Base-by-base conservation (phyloP, 1,139 yeast species). In the Pichia sorboxylosa region DNA sequence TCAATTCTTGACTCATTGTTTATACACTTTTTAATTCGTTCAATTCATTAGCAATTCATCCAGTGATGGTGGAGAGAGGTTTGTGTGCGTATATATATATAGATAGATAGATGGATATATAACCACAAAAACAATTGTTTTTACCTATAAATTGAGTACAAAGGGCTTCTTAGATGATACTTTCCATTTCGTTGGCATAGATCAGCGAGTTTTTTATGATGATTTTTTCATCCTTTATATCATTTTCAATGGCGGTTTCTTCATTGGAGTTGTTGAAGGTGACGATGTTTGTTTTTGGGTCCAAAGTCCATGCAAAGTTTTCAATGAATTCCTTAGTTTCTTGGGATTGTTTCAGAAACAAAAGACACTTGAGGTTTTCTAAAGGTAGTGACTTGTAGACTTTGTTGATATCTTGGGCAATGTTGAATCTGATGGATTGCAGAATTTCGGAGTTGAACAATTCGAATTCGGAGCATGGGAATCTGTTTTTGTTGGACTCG, bases 101-200 rank as follows among this genome's bases (percentile, higher is more conserved):
- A n/a, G n/a, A n/a, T n/a, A n/a, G n/a, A n/a, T n/a, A n/a, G n/a
- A n/a, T n/a, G n/a, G n/a, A n/a, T n/a, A n/a, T n/a, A n/a, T n/a
- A n/a, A n/a, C n/a, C n/a, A n/a, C n/a, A n/a, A n/a, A n/a, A n/a
- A n/a, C n/a, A n/a, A n/a, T n/a, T n/a, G n/a, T n/a, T n/a, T n/a
- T n/a, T n/a, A n/a, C n/a, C n/a, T n/a, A n/a, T n/a, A n/a, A n/a
- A n/a, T n/a, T n/a, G n/a, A n/a, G n/a, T n/a, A n/a, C n/a, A n/a
- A n/a, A n/a, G n/a, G n/a, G n/a, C 22, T 9, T 26, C 25, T 48
- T 64, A 83, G 33, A 84, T 74, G 51, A 84, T 84, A 26, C 90
- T 79, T 58, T 84, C 95, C 49, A 84, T 78, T 58, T 83, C 90
- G 41, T 74, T 78, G 21, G 94, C 94, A 52, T 82, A 84, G 40